These are phyloP conservation scores for Pseudoscleropodium purum DNA, from an alignment of 225 moss, liverwort and hornwort species.

Conservation along the genomic window DNA sequence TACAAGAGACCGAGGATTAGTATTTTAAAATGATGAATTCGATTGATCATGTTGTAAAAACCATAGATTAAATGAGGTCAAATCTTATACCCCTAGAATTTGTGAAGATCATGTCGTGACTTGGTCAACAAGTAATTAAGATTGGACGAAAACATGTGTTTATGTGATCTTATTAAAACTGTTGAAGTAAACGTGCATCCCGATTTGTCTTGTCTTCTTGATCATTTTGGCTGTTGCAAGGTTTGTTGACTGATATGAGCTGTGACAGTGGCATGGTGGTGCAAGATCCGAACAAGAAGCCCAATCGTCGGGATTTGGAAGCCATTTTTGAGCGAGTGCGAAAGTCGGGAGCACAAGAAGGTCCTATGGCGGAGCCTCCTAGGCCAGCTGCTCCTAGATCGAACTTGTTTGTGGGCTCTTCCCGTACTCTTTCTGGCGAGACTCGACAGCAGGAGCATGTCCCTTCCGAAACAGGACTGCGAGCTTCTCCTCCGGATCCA, in stretches of 20 bases:
- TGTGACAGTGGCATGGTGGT: conserved; percentile 90
- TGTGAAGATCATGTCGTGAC: not conserved
- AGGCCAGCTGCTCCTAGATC: conserved; percentile 24
- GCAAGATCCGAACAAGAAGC: conserved; percentile 69
- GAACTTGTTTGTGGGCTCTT: conserved; percentile 40
- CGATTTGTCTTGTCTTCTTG: not conserved
- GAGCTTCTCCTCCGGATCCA: conserved; percentile 30
- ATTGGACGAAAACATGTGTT: not conserved
- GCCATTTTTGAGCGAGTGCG: conserved; percentile 63
- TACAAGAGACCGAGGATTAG: not conserved
- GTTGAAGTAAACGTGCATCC: not conserved
- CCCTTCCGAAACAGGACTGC: conserved; percentile 11
- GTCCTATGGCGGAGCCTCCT: conserved; percentile 44
- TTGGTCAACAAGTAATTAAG: not conserved
- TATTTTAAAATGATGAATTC: not conserved
- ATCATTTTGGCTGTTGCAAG: not conserved
- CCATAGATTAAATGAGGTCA: too few species aligned
- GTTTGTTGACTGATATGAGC: not conserved
- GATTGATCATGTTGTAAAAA: not conserved
- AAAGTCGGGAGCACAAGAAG: conserved; percentile 62
- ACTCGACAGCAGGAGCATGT: conserved; percentile 29
- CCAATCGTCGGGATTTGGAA: conserved; percentile 59
- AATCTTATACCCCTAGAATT: too few species aligned
- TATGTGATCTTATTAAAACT: not conserved
- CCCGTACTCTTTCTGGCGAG: conserved; percentile 49